These are phyloP conservation scores for Acer saccharum DNA, from an alignment of 345 rosid genomes.

Conservation along the genomic window DNA sequence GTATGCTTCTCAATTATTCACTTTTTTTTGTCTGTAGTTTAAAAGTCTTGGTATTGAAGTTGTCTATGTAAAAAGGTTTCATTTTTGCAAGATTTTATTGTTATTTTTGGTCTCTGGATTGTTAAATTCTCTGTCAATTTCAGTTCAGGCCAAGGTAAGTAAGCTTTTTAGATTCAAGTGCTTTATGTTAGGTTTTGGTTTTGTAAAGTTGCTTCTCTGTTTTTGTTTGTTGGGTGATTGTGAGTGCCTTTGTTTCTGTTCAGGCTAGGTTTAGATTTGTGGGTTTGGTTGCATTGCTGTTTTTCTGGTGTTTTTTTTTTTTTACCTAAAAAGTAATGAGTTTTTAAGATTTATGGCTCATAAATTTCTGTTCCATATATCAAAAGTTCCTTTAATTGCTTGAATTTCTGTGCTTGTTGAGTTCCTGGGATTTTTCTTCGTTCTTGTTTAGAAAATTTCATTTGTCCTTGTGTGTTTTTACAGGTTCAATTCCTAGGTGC, in stretches of 20 bases:
- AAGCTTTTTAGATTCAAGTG: constrained; percentile 10
- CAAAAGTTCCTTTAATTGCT: constrained; percentile 13
- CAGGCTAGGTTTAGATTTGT: background rate
- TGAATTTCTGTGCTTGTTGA: background rate
- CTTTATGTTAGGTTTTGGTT: background rate
- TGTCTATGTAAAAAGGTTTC: constrained; percentile 7
- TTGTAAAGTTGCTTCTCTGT: background rate
- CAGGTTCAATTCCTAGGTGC: constrained; percentile 33
- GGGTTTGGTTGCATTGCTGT: constrained; percentile 5
- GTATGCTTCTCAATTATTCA: background rate
- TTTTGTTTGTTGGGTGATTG: background rate
- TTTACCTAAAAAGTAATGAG: background rate
- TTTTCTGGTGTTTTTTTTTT: background rate
- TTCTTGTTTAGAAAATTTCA: background rate
- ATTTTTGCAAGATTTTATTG: background rate
- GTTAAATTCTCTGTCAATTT: background rate
- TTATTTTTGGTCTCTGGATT: constrained; percentile 1
- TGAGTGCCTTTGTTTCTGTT: constrained; percentile 1
- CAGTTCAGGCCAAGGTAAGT: background rate
- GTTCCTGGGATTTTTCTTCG: background rate
- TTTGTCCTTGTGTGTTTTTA: constrained; percentile 27
- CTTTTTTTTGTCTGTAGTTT: background rate
- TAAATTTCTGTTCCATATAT: constrained; percentile 1
- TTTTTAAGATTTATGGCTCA: background rate
- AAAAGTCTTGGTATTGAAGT: background rate